Percentiles rank a stretch among this genome's conserved stretches.
phyloP scores from a whole-genome alignment of 2,329 filamentous ascomycete species.

The Trichothecium roseum region DNA sequence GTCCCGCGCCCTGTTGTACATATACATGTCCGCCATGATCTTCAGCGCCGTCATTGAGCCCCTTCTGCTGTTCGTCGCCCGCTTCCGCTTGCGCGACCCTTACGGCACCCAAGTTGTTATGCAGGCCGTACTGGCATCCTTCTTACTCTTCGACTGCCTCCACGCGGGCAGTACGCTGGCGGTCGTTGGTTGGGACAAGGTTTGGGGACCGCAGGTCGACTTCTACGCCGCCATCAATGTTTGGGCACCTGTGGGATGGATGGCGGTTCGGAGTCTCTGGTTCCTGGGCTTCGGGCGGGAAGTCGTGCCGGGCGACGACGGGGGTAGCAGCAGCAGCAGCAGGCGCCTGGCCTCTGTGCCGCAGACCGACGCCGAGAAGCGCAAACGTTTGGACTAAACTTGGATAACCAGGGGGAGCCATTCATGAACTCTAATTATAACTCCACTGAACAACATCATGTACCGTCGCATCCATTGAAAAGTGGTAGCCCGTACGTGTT shows the following conservation, averaged over 20 bases:
- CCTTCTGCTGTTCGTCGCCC: neutral
- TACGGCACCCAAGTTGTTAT: constrained; percentile 1
- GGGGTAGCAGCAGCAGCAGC: neutral
- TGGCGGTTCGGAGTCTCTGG: constrained; percentile 1
- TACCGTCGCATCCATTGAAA: too few relatives aligned
- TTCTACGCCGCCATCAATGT: constrained; percentile 4
- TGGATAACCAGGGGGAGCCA: too few relatives aligned
- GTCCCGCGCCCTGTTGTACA: neutral
- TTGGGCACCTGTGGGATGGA: constrained; percentile 1
- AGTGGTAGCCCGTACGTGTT: too few relatives aligned
- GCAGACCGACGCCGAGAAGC: too few relatives aligned
- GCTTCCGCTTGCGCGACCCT: neutral
- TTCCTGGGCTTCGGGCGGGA: constrained; percentile 1
- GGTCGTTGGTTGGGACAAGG: constrained; percentile 1
- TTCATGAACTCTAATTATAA: too few relatives aligned
- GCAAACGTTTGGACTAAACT: too few relatives aligned
- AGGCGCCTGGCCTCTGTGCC: neutral
- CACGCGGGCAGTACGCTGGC: neutral
- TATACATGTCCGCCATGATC: neutral
- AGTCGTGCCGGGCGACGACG: neutral
- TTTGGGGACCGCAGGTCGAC: constrained; percentile 1
- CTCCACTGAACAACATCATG: too few relatives aligned
- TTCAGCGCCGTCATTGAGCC: constrained; percentile 2
- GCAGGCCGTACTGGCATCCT: neutral
- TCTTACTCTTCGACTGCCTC: constrained; percentile 1